Percentiles rank a stretch among this genome's conserved stretches.
Evolutionary conservation across 306 rosid genomes (phyloP).

Genomic region (Pyrus bretschneideri): DNA sequence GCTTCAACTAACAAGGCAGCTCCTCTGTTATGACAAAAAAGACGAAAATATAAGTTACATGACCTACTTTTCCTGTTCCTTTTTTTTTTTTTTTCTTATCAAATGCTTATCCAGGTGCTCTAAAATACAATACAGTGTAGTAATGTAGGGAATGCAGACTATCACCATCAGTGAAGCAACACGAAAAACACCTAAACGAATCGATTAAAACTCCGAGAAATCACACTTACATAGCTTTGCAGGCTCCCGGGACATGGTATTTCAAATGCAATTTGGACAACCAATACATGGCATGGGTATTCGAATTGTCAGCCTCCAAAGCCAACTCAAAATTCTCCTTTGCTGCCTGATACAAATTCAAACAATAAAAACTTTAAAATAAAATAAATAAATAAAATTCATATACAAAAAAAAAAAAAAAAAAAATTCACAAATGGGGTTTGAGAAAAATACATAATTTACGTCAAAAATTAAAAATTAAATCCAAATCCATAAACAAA

Average conservation of each 20-base stretch:
- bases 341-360: slow-evolving; percentile 45
- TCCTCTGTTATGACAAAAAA: slow-evolving; percentile 44
- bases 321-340: slow-evolving; percentile 94
- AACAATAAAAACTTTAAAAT: background rate
- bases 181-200: background rate
- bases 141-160: slow-evolving; percentile 5
- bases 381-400: too few relatives aligned
- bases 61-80: background rate
- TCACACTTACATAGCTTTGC: slow-evolving; percentile 62
- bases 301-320: slow-evolving; percentile 70
- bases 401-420: too few relatives aligned
- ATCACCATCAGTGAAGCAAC: slow-evolving; percentile 2
- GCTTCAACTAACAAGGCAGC: slow-evolving; percentile 89
- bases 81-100: background rate
- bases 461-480: background rate
- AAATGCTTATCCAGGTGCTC: too few relatives aligned
- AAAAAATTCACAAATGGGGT: too few relatives aligned
- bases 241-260: slow-evolving; percentile 80
- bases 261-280: slow-evolving; percentile 80
- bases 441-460: background rate
- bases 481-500: background rate
- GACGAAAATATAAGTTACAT: background rate
- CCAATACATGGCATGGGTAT: slow-evolving; percentile 88
- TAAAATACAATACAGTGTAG: background rate
- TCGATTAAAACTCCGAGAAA: background rate